These are phyloP conservation scores for Populus hybrid DNA, from an alignment of 441 rosid species.

Conservation along the genomic window DNA sequence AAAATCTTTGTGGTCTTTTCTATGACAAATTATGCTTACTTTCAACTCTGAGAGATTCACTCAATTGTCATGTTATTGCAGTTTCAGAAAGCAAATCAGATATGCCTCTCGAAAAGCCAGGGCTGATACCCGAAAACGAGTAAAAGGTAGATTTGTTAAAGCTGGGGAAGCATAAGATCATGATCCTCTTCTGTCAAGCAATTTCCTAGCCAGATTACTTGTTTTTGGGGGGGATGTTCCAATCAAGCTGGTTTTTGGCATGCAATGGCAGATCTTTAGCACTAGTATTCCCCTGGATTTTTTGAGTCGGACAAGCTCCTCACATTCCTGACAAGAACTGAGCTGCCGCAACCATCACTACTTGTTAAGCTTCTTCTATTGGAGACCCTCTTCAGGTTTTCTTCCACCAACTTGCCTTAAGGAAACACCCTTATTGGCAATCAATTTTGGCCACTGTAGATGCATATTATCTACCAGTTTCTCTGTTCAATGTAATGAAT, in stretches of 20 bases:
- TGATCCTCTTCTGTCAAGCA: constrained; percentile 45
- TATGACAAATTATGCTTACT: neutral
- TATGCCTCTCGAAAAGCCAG: constrained; percentile 23
- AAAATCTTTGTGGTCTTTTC: too few species aligned
- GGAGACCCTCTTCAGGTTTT: constrained; percentile 13
- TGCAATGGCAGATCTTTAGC: constrained; percentile 9
- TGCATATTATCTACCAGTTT: neutral
- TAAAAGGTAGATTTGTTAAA: constrained; percentile 85
- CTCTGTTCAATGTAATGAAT: constrained; percentile 19
- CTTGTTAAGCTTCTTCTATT: neutral
- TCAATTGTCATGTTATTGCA: constrained; percentile 23
- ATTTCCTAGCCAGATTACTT: constrained; percentile 18
- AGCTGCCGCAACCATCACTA: constrained; percentile 12
- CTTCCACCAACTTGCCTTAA: neutral
- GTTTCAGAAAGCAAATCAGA: constrained; percentile 72
- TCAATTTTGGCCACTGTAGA: constrained; percentile 7
- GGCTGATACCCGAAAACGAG: constrained; percentile 81
- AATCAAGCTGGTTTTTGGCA: neutral
- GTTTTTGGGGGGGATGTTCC: neutral
- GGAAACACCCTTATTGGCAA: constrained; percentile 2
- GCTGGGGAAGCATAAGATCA: constrained; percentile 69
- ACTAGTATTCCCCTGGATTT: constrained; percentile 7
- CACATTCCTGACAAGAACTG: neutral
- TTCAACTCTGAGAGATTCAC: neutral
- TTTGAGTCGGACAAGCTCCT: constrained; percentile 6